Base-by-base conservation (phyloP, 139 green algal species). In the Ulvella scutata region DNA sequence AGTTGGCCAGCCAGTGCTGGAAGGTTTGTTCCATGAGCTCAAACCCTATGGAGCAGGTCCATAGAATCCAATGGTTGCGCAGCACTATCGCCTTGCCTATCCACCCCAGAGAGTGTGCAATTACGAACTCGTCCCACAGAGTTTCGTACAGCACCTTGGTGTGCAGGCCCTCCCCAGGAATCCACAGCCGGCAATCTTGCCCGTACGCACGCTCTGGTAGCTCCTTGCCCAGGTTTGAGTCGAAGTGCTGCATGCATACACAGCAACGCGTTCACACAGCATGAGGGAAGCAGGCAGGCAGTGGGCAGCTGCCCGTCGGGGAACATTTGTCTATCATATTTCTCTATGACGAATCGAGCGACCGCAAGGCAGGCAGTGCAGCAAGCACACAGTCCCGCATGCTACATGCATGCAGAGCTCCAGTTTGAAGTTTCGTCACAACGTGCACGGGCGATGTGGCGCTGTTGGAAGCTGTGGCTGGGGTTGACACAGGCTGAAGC, bases 1-100 rank as follows among this genome's bases (percentile, higher is more conserved):
- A 98, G 82, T 98, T 98, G 67, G 90, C 91, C 43, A 97, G 81
- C 85, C 89, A 88, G 81, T 98, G 93, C 81, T 91, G 80, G 75
- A 88, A 86, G 17, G 81, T 85, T 4, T 81, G 51, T 61, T 87
- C 88, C 75, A 90, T 73, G 2, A 89, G 40, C 76, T 86, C 82
- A 61, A 86, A 90, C 4, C 59, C 78, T 13, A 86, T 76, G 10
- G 82, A 89, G 59, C 87, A 67, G 23, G 74, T 51, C 86, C 88
- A 92, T 37, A 92, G 79, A 77, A 97, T 78, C 21, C 34, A 74
- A 60, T 83, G 75, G 82, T 96, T 84, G 28, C 92, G 81, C 1
- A 96, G 73, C 35, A 96, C 85, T 26, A 97, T 77, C 21, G 92
- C 90, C 82, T 95, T 94, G 75, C 88, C 88, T 88, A 78, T 82